Evolutionary conservation across 352 stramenopile genomes (phyloP), one percentile per base, ranked within the genome.

Genomic region (Aphanomyces euteiches): DNA sequence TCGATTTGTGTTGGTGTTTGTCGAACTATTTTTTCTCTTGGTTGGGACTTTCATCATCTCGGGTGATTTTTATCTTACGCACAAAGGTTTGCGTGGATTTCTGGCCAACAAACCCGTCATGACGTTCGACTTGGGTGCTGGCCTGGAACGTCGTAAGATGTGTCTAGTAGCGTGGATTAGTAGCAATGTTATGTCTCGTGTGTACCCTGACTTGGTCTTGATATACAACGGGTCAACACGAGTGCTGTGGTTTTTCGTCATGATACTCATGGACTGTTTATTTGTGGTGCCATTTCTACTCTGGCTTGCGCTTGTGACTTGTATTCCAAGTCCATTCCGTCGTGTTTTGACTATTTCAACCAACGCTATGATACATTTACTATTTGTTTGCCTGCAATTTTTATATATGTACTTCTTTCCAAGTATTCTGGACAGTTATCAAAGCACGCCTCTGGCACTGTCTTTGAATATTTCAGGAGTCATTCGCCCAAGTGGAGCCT

Each of bases 391-490:
- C 43, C 43, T 50, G 10, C 10, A n/a, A n/a, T 2, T 50, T 50
- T 12, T 50, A 0, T 50, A n/a, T 12, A 2, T 12, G 0, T n/a
- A 2, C 2, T n/a, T 3, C 1, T 50, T n/a, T 50, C 10, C 17
- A n/a, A 12, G 2, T n/a, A 12, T 50, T n/a, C 10, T 12, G 1
- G 17, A n/a, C 43, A n/a, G 17, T n/a, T 50, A n/a, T n/a, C 10
- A 50, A 12, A 50, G 17, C 2, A n/a, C 43, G 1, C 43, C 43
- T n/a, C 17, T 2, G 1, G 43, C 10, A 50, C 43, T 50, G 0
- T 12, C 43, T 12, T 50, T 50, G 43, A 50, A 50, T 50, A n/a
- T 50, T n/a, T 50, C 43, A n/a, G 43, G 43, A n/a, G 43, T 50
- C 10, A n/a, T 50, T 50, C 43, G 43, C 1, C 43, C 43, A n/a